Evolutionary conservation across 495 filamentous ascomycete species (phyloP).

Genomic region (Hypoxylon subgilvum): DNA sequence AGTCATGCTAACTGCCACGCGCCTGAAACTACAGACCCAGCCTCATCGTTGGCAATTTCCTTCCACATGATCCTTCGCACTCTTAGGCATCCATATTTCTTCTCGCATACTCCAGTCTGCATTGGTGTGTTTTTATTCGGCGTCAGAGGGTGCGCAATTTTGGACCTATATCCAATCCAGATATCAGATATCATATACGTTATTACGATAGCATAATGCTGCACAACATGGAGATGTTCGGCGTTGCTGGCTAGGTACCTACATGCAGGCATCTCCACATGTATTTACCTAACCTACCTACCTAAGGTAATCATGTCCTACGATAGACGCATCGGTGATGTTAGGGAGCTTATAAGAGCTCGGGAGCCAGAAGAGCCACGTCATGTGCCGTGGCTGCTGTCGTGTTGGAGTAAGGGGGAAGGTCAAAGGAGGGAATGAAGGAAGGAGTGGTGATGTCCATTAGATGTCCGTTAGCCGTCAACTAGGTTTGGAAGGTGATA

Average conservation of each 20-base stretch:
- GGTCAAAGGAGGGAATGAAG: not conserved
- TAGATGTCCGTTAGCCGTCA: not conserved
- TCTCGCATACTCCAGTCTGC: constrained; percentile 2
- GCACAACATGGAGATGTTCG: not conserved
- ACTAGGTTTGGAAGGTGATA: constrained; percentile 36
- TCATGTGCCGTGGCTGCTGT: constrained; percentile 13
- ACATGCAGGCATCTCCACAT: no score
- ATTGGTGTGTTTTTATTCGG: constrained; percentile 6
- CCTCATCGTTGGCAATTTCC: constrained; percentile 94
- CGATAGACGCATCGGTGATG: constrained; percentile 24
- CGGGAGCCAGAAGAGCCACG: not conserved
- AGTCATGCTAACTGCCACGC: constrained; percentile 15
- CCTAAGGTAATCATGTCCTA: not conserved
- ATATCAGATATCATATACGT: no score
- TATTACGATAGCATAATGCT: constrained; percentile 8
- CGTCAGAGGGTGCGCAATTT: constrained; percentile 10
- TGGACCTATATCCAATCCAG: constrained; percentile 4
- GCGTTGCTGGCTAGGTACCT: constrained; percentile 11
- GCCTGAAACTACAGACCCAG: constrained; percentile 67
- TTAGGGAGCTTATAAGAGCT: constrained; percentile 21
- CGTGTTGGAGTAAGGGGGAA: not conserved
- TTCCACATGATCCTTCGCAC: constrained; percentile 67
- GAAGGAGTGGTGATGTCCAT: constrained; percentile 18
- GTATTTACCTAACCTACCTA: no score
- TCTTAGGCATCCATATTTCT: constrained; percentile 17